Evolutionary conservation across 495 filamentous ascomycete species (phyloP), one percentile per base, ranked within the genome.

Genomic region (Entonaema liquescens): DNA sequence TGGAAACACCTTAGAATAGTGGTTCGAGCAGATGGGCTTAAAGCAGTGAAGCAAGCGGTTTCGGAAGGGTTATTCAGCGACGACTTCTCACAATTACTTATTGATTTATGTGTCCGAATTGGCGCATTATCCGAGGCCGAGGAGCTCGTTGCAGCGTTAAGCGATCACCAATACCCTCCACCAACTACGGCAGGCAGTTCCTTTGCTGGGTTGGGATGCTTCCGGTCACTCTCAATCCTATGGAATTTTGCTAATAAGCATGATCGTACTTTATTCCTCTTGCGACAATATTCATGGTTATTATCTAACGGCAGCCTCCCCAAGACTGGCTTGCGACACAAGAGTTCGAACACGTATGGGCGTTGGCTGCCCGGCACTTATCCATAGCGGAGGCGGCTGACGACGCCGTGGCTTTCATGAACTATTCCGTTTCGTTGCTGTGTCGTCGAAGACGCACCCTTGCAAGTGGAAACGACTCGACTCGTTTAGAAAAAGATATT

Each of bases 1-100:
- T 93, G 91, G 91, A 86, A 79, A 56, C 86, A 88, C 62, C 80
- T 94, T 0, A 85, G 86, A 56, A 80, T 86, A 53, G 83, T 91
- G 40, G 89, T 90, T 23, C 85, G 91, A 60, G 85, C 90, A 5
- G 90, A 93, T 60, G 90, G 89, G n/a, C 74, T 93, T 9, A 71
- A 80, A 35, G 78, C 91, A 33, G 73, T 94, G 29, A 81, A 80
- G 53, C 62, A 67, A 23, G 75, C 63, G 19, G 73, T 78, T 7
- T 17, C 31, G 12, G 75, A 79, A 23, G 72, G 67, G 0, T 35
- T 80, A 9, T 76, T 79, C 21, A 76, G 78, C n/a, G 68, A 79
- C 17, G 63, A 80, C 17, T 77, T 84, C 12, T 78, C 77, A 21
- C 71, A 70, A 52, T 38, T 79, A 15, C 59, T 87, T 2, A 74